Evolutionary conservation across 2,329 filamentous ascomycete species (phyloP).

Genomic region (Colletotrichum lentis): DNA sequence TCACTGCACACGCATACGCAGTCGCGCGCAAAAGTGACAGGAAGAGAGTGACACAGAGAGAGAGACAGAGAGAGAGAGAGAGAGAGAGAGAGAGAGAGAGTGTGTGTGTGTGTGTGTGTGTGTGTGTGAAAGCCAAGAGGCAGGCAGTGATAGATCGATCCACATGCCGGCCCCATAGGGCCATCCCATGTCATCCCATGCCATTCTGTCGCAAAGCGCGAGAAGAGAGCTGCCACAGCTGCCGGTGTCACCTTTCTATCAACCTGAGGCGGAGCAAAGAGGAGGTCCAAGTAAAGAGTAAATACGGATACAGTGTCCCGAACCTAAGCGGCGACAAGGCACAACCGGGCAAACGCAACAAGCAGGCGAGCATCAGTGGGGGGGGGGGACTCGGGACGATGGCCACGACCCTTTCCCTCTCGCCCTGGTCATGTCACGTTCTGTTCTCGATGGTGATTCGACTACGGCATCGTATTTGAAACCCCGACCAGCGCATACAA

Average conservation of each 20-base stretch:
- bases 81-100: constrained; percentile 15
- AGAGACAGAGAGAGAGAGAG: background rate
- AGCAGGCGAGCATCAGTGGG: background rate
- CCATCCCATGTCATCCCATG: constrained; percentile 15
- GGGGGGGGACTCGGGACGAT: constrained; percentile 9
- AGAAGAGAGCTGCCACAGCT: constrained; percentile 16
- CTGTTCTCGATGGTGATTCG: constrained; percentile 30
- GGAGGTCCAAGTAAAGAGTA: too few relatives aligned
- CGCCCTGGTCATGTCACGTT: constrained; percentile 3
- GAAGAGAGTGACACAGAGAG: background rate
- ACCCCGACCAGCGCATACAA: constrained; percentile 35
- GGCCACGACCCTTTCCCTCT: constrained; percentile 5
- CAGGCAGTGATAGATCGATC: constrained; percentile 25
- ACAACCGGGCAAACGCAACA: constrained; percentile 22
- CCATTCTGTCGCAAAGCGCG: constrained; percentile 27
- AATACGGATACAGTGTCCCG: constrained; percentile 3
- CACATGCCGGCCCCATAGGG: constrained; percentile 17
- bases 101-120: too few relatives aligned
- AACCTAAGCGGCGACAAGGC: constrained; percentile 24
- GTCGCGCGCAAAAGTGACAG: background rate
- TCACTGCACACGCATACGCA: constrained; percentile 18
- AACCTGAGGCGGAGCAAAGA: constrained; percentile 8
- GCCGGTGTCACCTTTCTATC: constrained; percentile 18
- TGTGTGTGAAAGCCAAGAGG: constrained; percentile 6
- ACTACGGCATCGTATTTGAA: constrained; percentile 28